Evolutionary conservation across 768 basidiomycete species (phyloP), one percentile per base, ranked within the genome.

Genomic region (Amanita thiersii): DNA sequence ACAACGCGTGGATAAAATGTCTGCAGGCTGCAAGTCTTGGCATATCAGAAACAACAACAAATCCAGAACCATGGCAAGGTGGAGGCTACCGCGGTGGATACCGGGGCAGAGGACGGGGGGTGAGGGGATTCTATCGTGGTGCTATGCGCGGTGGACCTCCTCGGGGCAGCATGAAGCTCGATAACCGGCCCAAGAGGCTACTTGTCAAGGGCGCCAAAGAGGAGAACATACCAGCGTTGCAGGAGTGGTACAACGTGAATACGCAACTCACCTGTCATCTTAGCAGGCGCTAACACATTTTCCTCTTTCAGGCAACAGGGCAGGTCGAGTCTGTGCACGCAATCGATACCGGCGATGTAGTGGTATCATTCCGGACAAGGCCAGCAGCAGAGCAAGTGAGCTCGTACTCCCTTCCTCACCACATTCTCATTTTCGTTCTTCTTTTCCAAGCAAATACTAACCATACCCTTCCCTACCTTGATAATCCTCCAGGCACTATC

Each of bases 181-280:
- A 96, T 59, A 90, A 92, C 54, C 77, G 91, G 12, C 86, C 91
- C 7, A 85, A 80, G 64, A 81, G 77, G 59, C 63, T 96, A 17
- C 61, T 84, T 15, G 66, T 96, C 20, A 82, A 86, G 53, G 86
- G 82, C 26, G 75, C 75, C 6, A 60, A 56, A 12, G 60, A 67
- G 25, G 69, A 72, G 14, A 65, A 66, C 21, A 47, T 77, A 23
- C 77, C 81, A 47, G 70, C 74, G 4, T 63, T 92, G 45, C 76
- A 74, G 47, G 80, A 86, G 50, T 93, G 87, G 85, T 94, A 83
- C 56, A 86, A 89, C 72, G 80, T 86, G 53, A 25, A 58, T 58
- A 25, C 17, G 31, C n/a, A 24, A 30, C 46, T 43, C 15, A 9
- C 14, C 14, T 30, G 9, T 9, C 29, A 9, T 30, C 29, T 30